Conservation (phyloP, 768 basidiomycete species). For the Russula sp. region DNA sequence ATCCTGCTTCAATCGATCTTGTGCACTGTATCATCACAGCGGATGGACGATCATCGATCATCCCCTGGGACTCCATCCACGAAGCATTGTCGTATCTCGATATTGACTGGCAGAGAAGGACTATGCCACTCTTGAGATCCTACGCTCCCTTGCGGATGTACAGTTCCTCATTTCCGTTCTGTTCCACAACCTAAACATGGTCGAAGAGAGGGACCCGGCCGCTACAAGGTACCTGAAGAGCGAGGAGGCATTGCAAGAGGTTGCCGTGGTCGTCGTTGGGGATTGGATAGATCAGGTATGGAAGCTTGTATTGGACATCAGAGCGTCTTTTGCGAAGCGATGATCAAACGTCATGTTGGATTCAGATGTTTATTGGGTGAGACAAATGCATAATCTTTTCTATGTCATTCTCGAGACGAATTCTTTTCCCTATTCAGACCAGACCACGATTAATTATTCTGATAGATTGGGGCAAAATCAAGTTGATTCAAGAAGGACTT, state of each 20-base stretch:
- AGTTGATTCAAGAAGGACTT: no score
- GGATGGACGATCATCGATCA: conserved; percentile 37
- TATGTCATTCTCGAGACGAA: no score
- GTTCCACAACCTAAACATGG: conserved; percentile 65
- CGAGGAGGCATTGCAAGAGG: conserved; percentile 40
- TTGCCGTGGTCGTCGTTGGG: conserved; percentile 48
- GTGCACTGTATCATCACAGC: conserved; percentile 72
- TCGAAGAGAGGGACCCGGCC: conserved; percentile 52
- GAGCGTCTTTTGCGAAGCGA: conserved; percentile 50
- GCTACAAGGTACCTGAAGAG: conserved; percentile 50
- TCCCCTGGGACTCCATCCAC: conserved; percentile 45
- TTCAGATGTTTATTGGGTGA: neutral
- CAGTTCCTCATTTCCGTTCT: conserved; percentile 69
- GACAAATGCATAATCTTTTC: neutral
- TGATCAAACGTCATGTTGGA: conserved; percentile 11
- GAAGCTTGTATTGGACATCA: conserved; percentile 57
- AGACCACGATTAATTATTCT: no score
- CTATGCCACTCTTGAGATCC: conserved; percentile 57
- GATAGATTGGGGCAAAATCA: no score
- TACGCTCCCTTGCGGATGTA: conserved; percentile 58
- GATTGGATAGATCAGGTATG: conserved; percentile 54
- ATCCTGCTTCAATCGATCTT: conserved; percentile 66
- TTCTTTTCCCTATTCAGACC: no score
- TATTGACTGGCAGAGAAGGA: conserved; percentile 64
- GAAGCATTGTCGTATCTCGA: conserved; percentile 61